Evolutionary conservation across 108 stramenopile genomes (phyloP), one percentile per base, ranked within the genome.

Genomic region (Poteriospumella lacustris): DNA sequence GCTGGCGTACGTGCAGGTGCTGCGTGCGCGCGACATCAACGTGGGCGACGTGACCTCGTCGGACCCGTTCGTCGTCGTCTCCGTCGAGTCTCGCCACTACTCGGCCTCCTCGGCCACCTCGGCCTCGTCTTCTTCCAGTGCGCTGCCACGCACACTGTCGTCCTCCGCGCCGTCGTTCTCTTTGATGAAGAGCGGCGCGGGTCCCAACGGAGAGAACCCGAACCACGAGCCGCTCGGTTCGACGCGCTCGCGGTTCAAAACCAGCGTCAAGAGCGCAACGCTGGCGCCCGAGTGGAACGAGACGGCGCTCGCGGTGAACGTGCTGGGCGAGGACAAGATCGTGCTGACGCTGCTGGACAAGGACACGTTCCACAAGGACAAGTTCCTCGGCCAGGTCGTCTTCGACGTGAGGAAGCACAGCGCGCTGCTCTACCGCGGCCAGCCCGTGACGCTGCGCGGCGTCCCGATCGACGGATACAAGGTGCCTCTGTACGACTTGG

Each of bases 341-440:
- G 70, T 39, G 38, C 12, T 73, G 9, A 73, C 70, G 5, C 5
- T 73, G 3, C 28, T 73, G 44, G 70, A 73, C 70, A 73, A 56
- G 19, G 70, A 73, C 70, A 73, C 3, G 12, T 73, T 73, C 19
- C 26, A 3, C 41, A 12, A 5, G 5, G 70, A 73, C 24, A 31
- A 73, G 5, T 73, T 73, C 70, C 41, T 73, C 9, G 70, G 70
- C 26, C 70, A 73, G 70, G 47, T 56, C 34, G 64, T 68, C 19
- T 19, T 39, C 15, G 19, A 68, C 39, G 15, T 68, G 19, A 19
- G 24, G 15, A 15, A 56, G 15, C 15, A 24, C 15, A 56, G 15
- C 52, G 24, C 24, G 24, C 52, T 56, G 19, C 52, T 56, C 52
- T 64, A 64, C 24, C 9, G 36, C 15, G 60, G 60, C 60, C 28